Percentiles rank a stretch among this genome's conserved stretches.
Evolutionary conservation across 495 filamentous ascomycete genomes (phyloP).

Genomic region (Podospora appendiculata): DNA sequence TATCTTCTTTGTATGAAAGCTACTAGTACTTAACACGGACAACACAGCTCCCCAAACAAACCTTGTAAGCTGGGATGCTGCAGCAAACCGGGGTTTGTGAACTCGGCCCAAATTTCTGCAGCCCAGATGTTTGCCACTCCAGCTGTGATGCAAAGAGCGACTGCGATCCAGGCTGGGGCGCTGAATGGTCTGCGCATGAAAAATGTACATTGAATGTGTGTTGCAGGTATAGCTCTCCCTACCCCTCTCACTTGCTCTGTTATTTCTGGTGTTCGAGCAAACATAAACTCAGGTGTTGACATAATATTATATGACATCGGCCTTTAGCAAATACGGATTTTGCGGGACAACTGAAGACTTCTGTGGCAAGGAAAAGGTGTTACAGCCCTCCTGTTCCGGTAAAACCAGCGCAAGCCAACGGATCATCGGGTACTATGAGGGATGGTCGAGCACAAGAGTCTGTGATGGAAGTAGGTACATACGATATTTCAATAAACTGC

Average conservation of each 20-base stretch:
- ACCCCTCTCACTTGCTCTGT: too few species aligned
- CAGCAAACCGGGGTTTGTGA: too few species aligned
- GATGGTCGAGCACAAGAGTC: background rate
- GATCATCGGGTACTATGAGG: slow-evolving; percentile 12
- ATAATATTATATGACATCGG: background rate
- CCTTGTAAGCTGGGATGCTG: too few species aligned
- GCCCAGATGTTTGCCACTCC: too few species aligned
- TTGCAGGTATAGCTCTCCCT: background rate
- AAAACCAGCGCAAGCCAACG: slow-evolving; percentile 7
- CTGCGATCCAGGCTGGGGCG: background rate
- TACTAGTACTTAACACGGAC: too few species aligned
- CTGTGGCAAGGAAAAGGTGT: background rate
- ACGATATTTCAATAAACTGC: too few species aligned
- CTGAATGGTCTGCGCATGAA: background rate
- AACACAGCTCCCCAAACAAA: too few species aligned
- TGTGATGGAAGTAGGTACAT: background rate
- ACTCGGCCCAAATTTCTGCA: too few species aligned
- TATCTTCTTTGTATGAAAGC: too few species aligned
- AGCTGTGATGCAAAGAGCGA: background rate
- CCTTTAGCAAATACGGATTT: slow-evolving; percentile 4
- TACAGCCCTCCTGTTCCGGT: slow-evolving; percentile 6
- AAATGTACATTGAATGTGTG: background rate
- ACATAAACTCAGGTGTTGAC: background rate
- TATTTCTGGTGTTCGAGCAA: too few species aligned
- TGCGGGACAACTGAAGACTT: background rate